Evolutionary conservation across 2,329 filamentous ascomycete genomes (phyloP), one percentile per base, ranked within the genome.

Genomic region (Fusarium tupiense): DNA sequence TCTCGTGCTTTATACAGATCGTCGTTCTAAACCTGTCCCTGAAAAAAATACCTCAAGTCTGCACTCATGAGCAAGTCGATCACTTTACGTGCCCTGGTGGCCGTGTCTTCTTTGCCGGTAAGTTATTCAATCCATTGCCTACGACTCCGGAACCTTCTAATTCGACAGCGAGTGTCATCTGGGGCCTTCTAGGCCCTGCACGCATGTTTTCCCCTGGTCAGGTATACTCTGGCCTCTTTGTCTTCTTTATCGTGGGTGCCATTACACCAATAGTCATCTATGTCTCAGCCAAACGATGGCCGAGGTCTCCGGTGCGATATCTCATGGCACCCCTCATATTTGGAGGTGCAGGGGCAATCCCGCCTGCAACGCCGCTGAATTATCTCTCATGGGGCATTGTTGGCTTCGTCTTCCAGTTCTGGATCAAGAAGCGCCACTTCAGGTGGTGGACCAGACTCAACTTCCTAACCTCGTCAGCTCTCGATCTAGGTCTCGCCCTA

Each of bases 401-500:
- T 7, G 93, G 92, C 37, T 90, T 89, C 75, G 71, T 92, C 38
- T 94, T 94, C 85, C 92, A 94, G 80, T 90, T 89, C 80, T 87
- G 85, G 77, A 88, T 94, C 79, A 90, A 91, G 81, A 88, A 88
- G 77, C 86, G 87, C 20, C 87, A 89, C 80, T 90, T 90, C 71
- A 87, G 84, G 35, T 94, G 92, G 92, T 94, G 93, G 93, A 89
- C 88, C 81, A 87, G 91, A 33, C 89, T 93, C 78, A 94, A 94
- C 83, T 94, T 93, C 77, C 82, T 94, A 69, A 91, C 92, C 0
- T 91, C 91, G 19, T 92, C 91, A 0, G 92, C 89, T 0, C 84
- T 94, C 54, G 92, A 94, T 74, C 85, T 93, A 19, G 92, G 92
- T 4, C 85, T 94, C 4, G 91, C 91, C 4, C 83, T 94, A 33